phyloP scores from a whole-genome alignment of 306 rosid genomes.

The Cyclanthera cordifolia region DNA sequence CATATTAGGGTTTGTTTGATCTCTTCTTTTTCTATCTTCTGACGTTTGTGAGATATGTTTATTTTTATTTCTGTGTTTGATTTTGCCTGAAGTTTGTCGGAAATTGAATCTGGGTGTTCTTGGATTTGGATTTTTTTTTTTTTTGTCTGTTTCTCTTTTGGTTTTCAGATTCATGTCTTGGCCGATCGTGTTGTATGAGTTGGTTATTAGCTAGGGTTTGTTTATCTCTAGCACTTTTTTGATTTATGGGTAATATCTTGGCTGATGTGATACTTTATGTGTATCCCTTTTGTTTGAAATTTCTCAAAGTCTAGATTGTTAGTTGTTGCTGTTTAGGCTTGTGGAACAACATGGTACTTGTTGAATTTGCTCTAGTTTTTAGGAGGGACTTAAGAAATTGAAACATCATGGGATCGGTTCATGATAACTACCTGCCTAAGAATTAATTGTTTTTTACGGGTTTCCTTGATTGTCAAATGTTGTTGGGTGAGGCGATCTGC shows the following conservation, averaged over 20 bases:
- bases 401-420: too few species aligned
- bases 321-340: background rate
- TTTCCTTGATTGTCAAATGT: too few species aligned
- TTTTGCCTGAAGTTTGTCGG: too few species aligned
- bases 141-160: background rate
- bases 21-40: background rate
- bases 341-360: background rate
- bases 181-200: background rate
- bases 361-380: conserved; percentile 11
- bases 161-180: background rate
- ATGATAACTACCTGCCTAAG: too few species aligned
- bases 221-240: background rate
- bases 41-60: background rate
- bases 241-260: background rate
- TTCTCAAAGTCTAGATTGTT: background rate
- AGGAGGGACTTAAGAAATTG: too few species aligned
- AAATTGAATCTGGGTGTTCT: background rate
- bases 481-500: too few species aligned
- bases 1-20: background rate
- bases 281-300: background rate
- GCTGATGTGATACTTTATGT: background rate
- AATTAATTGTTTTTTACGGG: too few species aligned
- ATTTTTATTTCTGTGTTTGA: background rate
- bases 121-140: background rate
- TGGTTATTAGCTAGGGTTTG: background rate